These are phyloP conservation scores for Xylaria cubensis DNA, from an alignment of 495 filamentous ascomycete species.

Conservation along the genomic window DNA sequence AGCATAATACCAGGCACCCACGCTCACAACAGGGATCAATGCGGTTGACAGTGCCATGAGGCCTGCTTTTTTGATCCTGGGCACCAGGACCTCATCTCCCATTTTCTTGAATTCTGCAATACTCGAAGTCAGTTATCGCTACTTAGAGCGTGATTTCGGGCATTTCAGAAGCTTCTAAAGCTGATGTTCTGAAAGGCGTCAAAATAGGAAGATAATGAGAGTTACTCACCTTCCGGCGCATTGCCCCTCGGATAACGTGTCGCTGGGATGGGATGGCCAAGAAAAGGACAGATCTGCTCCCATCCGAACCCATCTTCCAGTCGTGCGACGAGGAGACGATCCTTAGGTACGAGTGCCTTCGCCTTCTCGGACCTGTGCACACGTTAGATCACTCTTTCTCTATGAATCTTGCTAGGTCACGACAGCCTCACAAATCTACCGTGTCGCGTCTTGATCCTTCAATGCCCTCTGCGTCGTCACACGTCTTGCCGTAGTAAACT, in stretches of 20 bases:
- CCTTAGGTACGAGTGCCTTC: slow-evolving; percentile 23
- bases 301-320: slow-evolving; percentile 41
- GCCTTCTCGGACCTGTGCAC: slow-evolving; percentile 26
- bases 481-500: slow-evolving; percentile 26
- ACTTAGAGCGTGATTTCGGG: too few relatives aligned
- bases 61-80: slow-evolving; percentile 15
- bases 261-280: slow-evolving; percentile 37
- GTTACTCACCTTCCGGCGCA: slow-evolving; percentile 22
- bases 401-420: not conserved
- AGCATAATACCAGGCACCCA: slow-evolving; percentile 22
- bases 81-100: slow-evolving; percentile 39
- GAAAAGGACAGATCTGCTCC: slow-evolving; percentile 44
- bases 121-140: too few relatives aligned
- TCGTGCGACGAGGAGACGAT: slow-evolving; percentile 33
- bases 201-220: too few relatives aligned
- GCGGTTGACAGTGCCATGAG: slow-evolving; percentile 13
- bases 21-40: slow-evolving; percentile 17
- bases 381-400: not conserved
- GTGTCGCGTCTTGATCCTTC: slow-evolving; percentile 11
- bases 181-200: too few relatives aligned
- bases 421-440: slow-evolving; percentile 11
- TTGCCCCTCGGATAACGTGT: slow-evolving; percentile 41
- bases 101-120: slow-evolving; percentile 32
- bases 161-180: too few relatives aligned
- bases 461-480: slow-evolving; percentile 9